Conservation (phyloP, 257 asterid species). For the Gynochthodes officinalis region DNA sequence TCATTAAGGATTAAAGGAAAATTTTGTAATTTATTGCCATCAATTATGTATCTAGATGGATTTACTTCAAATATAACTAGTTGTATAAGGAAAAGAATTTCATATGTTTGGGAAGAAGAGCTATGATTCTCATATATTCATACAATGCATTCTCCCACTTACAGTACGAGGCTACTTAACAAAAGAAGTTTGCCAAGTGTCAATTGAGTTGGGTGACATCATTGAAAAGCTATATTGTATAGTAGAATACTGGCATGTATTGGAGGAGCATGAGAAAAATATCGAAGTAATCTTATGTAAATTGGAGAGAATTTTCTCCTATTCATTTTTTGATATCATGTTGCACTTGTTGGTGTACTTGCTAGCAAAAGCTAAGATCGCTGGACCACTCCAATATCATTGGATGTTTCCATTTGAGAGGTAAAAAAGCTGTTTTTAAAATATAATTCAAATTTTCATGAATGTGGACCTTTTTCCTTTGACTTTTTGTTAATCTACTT, state of each 20-base stretch:
- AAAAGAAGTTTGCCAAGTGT: neutral
- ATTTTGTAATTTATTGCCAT: neutral
- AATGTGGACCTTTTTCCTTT: no score
- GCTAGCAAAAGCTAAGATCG: neutral
- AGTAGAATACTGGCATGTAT: neutral
- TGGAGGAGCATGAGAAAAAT: neutral
- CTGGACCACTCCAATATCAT: neutral
- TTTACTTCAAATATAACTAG: neutral
- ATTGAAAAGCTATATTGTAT: neutral
- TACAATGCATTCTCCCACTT: neutral
- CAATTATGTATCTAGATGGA: neutral
- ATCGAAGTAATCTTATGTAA: neutral
- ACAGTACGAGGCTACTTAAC: neutral
- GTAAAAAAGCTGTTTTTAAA: no score
- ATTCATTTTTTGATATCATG: neutral
- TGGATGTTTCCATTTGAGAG: neutral
- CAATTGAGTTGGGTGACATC: neutral
- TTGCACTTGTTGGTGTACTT: neutral
- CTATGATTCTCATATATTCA: neutral
- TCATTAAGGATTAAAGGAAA: neutral
- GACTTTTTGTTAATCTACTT: no score
- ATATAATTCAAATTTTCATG: no score
- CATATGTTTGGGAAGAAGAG: neutral
- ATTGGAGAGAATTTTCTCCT: neutral
- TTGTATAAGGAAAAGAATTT: neutral